phyloP scores from a whole-genome alignment of 1,284 basidiomycete genomes.

The Somion occarium region DNA sequence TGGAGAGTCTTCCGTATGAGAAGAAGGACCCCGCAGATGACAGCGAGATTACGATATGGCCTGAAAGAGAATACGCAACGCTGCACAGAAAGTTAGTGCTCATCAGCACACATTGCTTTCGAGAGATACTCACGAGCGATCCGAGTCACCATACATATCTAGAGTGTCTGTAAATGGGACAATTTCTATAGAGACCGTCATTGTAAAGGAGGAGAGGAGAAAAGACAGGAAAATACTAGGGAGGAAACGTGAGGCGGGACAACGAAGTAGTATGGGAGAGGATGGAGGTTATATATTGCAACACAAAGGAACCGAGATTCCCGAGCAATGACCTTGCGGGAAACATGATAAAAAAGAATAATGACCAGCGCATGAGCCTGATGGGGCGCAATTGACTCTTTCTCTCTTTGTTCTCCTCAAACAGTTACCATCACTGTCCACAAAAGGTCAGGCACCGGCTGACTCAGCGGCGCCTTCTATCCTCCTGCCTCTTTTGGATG shows the following conservation, averaged over 20 bases:
- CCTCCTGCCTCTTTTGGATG: not conserved
- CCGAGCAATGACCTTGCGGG: not conserved
- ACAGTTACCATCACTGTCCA: not conserved
- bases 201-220: constrained; percentile 22
- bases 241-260: not conserved
- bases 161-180: constrained; percentile 48
- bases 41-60: constrained; percentile 60
- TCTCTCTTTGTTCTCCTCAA: not conserved
- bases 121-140: constrained; percentile 48
- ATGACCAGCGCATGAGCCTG: not conserved
- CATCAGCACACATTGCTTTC: not conserved
- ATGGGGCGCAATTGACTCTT: not conserved
- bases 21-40: constrained; percentile 46
- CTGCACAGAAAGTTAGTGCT: constrained; percentile 29
- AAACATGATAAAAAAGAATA: not conserved
- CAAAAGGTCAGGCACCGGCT: not conserved
- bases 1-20: constrained; percentile 37
- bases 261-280: not conserved
- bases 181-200: constrained; percentile 63
- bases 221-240: not conserved
- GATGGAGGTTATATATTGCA: not conserved
- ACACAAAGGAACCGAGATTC: not conserved
- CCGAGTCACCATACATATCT: constrained; percentile 65
- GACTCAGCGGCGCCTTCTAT: not conserved
- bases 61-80: constrained; percentile 73